A percentile compares a stretch with the other conserved stretches of the same genome.
phyloP scores from a whole-genome alignment of 2,329 filamentous ascomycete genomes.

The Aspergillus versicolor region DNA sequence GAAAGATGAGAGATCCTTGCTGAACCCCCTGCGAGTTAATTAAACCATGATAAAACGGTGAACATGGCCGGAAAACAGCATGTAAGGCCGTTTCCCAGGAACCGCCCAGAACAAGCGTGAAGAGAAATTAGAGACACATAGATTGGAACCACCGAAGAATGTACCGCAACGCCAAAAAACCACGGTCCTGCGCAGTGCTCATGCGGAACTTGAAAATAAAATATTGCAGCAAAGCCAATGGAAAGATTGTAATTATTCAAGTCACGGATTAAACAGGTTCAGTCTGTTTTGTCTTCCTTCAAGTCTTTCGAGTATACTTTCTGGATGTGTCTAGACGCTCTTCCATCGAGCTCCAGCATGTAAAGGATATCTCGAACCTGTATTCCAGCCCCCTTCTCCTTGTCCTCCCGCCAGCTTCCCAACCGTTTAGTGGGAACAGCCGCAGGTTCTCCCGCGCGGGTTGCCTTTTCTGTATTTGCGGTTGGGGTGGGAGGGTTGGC shows the following conservation, averaged over 20 bases:
- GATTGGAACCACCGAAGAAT: conserved; percentile 12
- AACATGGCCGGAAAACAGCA: neutral
- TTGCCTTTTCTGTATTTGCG: conserved; percentile 30
- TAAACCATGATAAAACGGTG: conserved; percentile 6
- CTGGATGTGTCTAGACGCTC: conserved; percentile 43
- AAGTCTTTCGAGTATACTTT: conserved; percentile 44
- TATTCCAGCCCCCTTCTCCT: conserved; percentile 72
- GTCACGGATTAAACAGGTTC: conserved; percentile 10
- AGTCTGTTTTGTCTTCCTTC: conserved; percentile 39
- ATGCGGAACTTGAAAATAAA: conserved; percentile 15
- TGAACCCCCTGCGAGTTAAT: neutral
- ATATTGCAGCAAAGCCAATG: neutral
- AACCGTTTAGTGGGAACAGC: conserved; percentile 57
- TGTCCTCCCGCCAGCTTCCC: conserved; percentile 76
- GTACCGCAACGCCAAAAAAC: conserved; percentile 25
- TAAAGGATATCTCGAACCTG: conserved; percentile 81
- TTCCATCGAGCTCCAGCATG: conserved; percentile 76
- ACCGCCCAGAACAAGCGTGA: neutral
- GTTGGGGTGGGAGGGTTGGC: conserved; percentile 29
- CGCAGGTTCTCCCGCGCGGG: conserved; percentile 30
- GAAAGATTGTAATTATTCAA: neutral
- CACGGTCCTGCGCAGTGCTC: conserved; percentile 26
- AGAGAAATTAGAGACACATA: conserved; percentile 9
- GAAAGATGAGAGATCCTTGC: neutral
- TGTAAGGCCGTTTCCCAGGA: conserved; percentile 20